Base-by-base conservation (phyloP, 371 early-diverging fungal species). In the Zychaea mexicana region DNA sequence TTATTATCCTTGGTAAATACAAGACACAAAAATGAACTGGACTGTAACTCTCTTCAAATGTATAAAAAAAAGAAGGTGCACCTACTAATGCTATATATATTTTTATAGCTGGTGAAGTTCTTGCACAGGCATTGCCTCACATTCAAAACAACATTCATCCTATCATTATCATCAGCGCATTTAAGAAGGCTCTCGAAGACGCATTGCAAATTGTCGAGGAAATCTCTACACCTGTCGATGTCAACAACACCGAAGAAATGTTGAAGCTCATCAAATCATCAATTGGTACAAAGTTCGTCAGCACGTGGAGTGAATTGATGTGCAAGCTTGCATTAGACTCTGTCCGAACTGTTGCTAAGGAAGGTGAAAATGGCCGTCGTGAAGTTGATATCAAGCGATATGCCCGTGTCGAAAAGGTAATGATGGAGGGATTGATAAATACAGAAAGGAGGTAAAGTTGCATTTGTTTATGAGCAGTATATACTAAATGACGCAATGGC, bases 371-470 rank as follows among this genome's bases (percentile, higher is more conserved):
- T 42, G 88, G 86, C 33, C 83, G 83, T 45, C 85, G 83, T 19
- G 95, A 95, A 82, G 90, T 98, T 49, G 99, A 99, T 78, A 93
- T 99, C 72, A 99, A 99, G 87, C 89, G 96, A 38, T 98, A 97
- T 76, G 97, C 98, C 45, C 88, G 97, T 69, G 91, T 99, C 56
- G 99, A 99, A 82, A 98, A 97, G 91, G 92, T 91, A 82, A 52
- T 47, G 22, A 60, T n/a, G 3, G 42, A 42, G 36, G 15, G 49
- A 10, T 22, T 0, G 0, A 30, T 49, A 31, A n/a, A 49, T 21
- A 31, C 24, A 45, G 39, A 45, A n/a, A 42, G 42, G 13, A 42
- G 1, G 42, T 42, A n/a, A 17, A 15, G 13, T 13, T 42, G 5
- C 21, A 17, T 47, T 26, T 26, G 7, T 30, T 55, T 32, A 33